Percentiles rank a stretch among this genome's conserved stretches.
phyloP scores from a whole-genome alignment of 139 green algal genomes.

The Micractinium conductrix region DNA sequence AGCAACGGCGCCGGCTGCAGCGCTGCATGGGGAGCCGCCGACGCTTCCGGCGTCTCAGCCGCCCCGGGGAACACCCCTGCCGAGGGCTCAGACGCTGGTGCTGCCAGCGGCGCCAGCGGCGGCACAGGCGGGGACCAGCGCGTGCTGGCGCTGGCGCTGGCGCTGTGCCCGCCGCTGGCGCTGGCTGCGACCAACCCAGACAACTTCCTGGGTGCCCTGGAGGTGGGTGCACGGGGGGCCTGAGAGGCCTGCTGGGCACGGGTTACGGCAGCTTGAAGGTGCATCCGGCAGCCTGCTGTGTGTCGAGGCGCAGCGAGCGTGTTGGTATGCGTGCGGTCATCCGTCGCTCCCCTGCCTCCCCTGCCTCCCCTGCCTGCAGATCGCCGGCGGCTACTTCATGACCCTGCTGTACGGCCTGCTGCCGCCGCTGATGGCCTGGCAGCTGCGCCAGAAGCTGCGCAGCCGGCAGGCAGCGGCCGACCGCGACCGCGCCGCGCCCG shows the following conservation, averaged over 20 bases:
- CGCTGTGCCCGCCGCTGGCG: constrained; percentile 51
- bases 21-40: not conserved
- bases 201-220: constrained; percentile 56
- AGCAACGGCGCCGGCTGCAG: not conserved
- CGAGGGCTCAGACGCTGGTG: too few relatives aligned
- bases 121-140: constrained; percentile 4
- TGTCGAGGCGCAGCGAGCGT: too few relatives aligned
- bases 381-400: constrained; percentile 58
- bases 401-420: constrained; percentile 75
- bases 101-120: too few relatives aligned
- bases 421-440: constrained; percentile 72
- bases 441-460: constrained; percentile 37
- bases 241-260: too few relatives aligned
- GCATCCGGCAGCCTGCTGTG: too few relatives aligned
- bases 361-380: not conserved
- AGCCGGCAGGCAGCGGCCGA: not conserved
- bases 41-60: too few relatives aligned
- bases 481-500: too few relatives aligned
- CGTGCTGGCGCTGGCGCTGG: constrained; percentile 28
- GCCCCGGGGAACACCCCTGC: too few relatives aligned
- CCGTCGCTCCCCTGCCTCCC: not conserved
- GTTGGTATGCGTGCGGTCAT: too few relatives aligned
- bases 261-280: too few relatives aligned
- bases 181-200: constrained; percentile 56
- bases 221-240: constrained; percentile 17